Percentiles rank a stretch among this genome's conserved stretches.
These are phyloP conservation scores for Macrolepiota albuminosa DNA, from an alignment of 768 basidiomycete genomes.

Conservation along the genomic window DNA sequence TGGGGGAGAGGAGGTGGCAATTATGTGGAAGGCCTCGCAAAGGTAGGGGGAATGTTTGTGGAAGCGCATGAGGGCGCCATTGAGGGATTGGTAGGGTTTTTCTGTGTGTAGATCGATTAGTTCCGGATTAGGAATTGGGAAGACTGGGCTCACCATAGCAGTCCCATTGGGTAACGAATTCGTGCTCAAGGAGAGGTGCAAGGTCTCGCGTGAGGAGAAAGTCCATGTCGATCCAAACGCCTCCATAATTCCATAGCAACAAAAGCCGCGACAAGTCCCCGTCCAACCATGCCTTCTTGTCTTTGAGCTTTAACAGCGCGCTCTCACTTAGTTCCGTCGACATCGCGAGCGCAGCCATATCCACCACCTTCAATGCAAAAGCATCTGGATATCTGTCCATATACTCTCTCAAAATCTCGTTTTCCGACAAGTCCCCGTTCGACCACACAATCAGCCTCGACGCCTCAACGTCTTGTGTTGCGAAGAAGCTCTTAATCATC, in stretches of 20 bases:
- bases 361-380: conserved; percentile 66
- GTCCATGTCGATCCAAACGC: conserved; percentile 98
- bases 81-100: conserved; percentile 56
- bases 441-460: conserved; percentile 86
- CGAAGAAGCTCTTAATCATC: conserved; percentile 92
- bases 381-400: conserved; percentile 58
- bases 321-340: conserved; percentile 78
- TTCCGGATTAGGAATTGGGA: background rate
- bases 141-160: conserved; percentile 74
- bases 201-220: conserved; percentile 86
- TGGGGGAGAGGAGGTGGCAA: conserved; percentile 71
- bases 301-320: conserved; percentile 51
- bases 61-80: conserved; percentile 96
- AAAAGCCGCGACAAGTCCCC: conserved; percentile 89
- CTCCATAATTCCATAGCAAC: conserved; percentile 85
- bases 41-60: conserved; percentile 88
- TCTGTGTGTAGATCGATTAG: conserved; percentile 20
- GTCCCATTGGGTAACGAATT: conserved; percentile 99
- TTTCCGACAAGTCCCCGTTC: conserved; percentile 65
- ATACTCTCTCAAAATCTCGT: conserved; percentile 58
- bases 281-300: conserved; percentile 89
- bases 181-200: conserved; percentile 82
- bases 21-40: conserved; percentile 93
- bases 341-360: conserved; percentile 59
- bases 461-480: conserved; percentile 70